These are phyloP conservation scores for Penicillium concentricum DNA, from an alignment of 2,329 filamentous ascomycete species.

Conservation along the genomic window DNA sequence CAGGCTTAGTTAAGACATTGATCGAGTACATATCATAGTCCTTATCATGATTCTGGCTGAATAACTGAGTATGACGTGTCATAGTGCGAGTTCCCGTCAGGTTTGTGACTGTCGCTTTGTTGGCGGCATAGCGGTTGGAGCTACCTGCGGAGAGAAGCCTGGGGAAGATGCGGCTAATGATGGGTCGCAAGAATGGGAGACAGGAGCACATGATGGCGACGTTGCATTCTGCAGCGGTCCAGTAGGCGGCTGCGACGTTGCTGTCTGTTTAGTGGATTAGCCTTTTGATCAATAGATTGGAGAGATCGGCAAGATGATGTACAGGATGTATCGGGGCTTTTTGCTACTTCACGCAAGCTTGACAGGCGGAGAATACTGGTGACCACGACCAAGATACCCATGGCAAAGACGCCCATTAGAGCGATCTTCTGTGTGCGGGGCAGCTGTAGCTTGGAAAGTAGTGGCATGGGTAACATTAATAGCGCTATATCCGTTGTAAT, in stretches of 20 bases:
- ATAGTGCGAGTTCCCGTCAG: conserved; percentile 15
- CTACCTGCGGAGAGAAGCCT: conserved; percentile 31
- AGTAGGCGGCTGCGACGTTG: conserved; percentile 44
- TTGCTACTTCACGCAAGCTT: conserved; percentile 26
- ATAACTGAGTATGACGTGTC: conserved; percentile 19
- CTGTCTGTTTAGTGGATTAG: conserved; percentile 16
- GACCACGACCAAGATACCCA: conserved; percentile 42
- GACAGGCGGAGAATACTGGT: conserved; percentile 34
- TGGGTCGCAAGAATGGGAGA: conserved; percentile 41
- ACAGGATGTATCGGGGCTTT: conserved; percentile 31
- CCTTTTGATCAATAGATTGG: not conserved
- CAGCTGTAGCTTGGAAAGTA: conserved; percentile 41
- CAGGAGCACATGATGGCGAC: conserved; percentile 45
- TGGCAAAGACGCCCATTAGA: conserved; percentile 43
- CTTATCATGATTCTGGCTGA: conserved; percentile 19
- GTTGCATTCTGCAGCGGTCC: conserved; percentile 45
- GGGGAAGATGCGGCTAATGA: conserved; percentile 42
- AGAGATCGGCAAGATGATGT: not conserved
- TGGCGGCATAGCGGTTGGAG: conserved; percentile 24
- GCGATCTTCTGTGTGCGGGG: conserved; percentile 43
- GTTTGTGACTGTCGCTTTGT: conserved; percentile 15
- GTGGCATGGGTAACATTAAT: conserved; percentile 44
- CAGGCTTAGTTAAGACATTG: conserved; percentile 22
- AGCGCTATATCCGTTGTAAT: conserved; percentile 46
- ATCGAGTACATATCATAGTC: conserved; percentile 33